Evolutionary conservation across 768 basidiomycete genomes (phyloP).

Genomic region (Boletales sp.): DNA sequence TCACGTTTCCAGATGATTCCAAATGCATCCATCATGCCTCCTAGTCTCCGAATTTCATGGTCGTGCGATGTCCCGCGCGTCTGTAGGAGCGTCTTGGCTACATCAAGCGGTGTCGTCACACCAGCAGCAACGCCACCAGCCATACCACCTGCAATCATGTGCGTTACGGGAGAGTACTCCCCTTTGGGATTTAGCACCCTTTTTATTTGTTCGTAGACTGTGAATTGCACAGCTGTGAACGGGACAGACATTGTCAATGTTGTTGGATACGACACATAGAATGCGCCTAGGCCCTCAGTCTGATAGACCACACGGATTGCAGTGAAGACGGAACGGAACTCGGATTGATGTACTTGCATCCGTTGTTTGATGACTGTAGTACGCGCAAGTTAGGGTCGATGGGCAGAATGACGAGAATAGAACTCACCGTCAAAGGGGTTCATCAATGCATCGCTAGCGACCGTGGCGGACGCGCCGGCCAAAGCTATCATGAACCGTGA

Average conservation of each 20-base stretch:
- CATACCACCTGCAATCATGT: constrained; percentile 87
- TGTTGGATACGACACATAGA: constrained; percentile 98
- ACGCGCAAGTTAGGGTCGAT: constrained; percentile 13
- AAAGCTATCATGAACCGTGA: constrained; percentile 53
- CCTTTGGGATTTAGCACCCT: constrained; percentile 78
- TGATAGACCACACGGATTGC: constrained; percentile 83
- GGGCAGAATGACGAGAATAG: constrained; percentile 1
- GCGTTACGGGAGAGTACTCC: constrained; percentile 88
- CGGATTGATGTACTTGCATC: constrained; percentile 95
- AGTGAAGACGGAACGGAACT: constrained; percentile 82
- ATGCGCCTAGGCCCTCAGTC: constrained; percentile 83
- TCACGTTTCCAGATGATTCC: constrained; percentile 84
- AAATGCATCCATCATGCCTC: constrained; percentile 86
- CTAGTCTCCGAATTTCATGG: constrained; percentile 74
- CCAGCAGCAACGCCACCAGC: constrained; percentile 94
- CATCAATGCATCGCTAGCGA: constrained; percentile 96
- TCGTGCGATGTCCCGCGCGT: constrained; percentile 91
- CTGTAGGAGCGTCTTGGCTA: constrained; percentile 95
- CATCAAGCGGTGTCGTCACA: constrained; percentile 94
- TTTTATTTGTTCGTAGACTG: constrained; percentile 94
- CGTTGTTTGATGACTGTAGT: constrained; percentile 93
- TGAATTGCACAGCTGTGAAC: constrained; percentile 97
- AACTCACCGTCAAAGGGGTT: constrained; percentile 96
- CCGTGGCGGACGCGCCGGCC: constrained; percentile 92
- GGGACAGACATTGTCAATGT: constrained; percentile 96